Percentiles rank a stretch among this genome's conserved stretches.
Evolutionary conservation across 257 asterid genomes (phyloP).

Genomic region (Eucommia ulmoides): DNA sequence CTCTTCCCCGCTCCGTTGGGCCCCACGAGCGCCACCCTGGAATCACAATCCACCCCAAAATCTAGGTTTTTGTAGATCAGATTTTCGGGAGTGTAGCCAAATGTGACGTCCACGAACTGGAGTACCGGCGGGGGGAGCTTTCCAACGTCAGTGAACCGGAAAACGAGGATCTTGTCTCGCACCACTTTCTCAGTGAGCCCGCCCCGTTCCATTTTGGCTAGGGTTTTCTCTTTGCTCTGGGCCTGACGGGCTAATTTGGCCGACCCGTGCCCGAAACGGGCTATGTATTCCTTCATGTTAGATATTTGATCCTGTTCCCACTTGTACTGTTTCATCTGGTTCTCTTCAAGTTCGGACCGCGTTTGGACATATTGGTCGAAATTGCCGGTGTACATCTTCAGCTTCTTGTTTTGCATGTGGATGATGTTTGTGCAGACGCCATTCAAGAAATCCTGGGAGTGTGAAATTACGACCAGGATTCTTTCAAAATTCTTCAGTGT

Average conservation of each 20-base stretch:
- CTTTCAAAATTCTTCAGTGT: background rate
- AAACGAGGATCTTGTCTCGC: background rate
- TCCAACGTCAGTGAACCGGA: background rate
- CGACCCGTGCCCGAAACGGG: background rate
- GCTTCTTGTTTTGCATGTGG: conserved; percentile 1
- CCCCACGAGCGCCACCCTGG: conserved; percentile 1
- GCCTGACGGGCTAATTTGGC: conserved; percentile 1
- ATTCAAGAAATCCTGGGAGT: conserved; percentile 1
- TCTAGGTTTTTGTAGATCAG: background rate
- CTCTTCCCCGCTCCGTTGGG: conserved; percentile 3
- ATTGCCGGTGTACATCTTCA: background rate
- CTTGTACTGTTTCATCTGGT: conserved; percentile 3
- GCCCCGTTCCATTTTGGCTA: conserved; percentile 1
- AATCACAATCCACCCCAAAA: conserved; percentile 1
- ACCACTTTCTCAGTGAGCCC: background rate
- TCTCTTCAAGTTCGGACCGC: conserved; percentile 2
- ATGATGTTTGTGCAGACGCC: conserved; percentile 2
- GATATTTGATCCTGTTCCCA: conserved; percentile 1
- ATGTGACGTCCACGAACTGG: conserved; percentile 2
- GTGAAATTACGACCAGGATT: conserved; percentile 1
- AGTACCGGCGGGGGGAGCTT: conserved; percentile 1
- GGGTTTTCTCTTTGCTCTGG: conserved; percentile 3
- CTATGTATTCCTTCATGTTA: background rate
- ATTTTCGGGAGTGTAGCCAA: conserved; percentile 2
- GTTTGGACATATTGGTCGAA: conserved; percentile 2